Percentiles rank a stretch among this genome's conserved stretches.
phyloP scores from a whole-genome alignment of 2,329 filamentous ascomycete genomes.

The Paecilomyces dactylethromorphus region DNA sequence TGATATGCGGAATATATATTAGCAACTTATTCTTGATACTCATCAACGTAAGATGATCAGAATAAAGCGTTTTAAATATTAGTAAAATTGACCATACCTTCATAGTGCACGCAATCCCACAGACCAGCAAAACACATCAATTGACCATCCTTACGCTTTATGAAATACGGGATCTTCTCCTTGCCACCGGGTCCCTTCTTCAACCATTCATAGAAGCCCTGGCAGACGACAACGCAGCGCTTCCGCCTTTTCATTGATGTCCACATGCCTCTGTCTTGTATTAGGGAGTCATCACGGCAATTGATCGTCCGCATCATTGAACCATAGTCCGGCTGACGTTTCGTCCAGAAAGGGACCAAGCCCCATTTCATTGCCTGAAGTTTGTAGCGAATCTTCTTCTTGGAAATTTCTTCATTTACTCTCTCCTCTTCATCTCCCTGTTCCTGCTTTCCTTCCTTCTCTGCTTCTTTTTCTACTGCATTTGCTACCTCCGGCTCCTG shows the following conservation, averaged over 20 bases:
- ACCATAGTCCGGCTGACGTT: conserved; percentile 69
- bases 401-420: conserved; percentile 5
- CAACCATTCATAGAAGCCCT: conserved; percentile 96
- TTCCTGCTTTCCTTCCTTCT: conserved; percentile 8
- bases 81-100: conserved; percentile 47
- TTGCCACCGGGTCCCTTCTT: conserved; percentile 65
- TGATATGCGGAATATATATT: conserved; percentile 14
- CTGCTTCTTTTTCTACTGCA: conserved; percentile 6
- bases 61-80: background rate
- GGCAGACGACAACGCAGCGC: conserved; percentile 77
- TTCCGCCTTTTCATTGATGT: conserved; percentile 82
- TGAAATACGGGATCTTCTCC: conserved; percentile 78
- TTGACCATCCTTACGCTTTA: conserved; percentile 72
- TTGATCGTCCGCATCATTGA: conserved; percentile 86
- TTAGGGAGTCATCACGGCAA: conserved; percentile 81
- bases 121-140: conserved; percentile 86
- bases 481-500: conserved; percentile 14
- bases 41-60: background rate
- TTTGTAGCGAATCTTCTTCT: conserved; percentile 58
- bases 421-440: conserved; percentile 4
- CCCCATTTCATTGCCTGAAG: conserved; percentile 96
- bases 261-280: conserved; percentile 78
- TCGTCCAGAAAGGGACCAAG: conserved; percentile 88
- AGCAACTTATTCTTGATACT: background rate
- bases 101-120: conserved; percentile 81